Percentiles rank a stretch among this genome's conserved stretches.
Evolutionary conservation across 116 monocot species (phyloP).

Genomic region (Iris pallida): DNA sequence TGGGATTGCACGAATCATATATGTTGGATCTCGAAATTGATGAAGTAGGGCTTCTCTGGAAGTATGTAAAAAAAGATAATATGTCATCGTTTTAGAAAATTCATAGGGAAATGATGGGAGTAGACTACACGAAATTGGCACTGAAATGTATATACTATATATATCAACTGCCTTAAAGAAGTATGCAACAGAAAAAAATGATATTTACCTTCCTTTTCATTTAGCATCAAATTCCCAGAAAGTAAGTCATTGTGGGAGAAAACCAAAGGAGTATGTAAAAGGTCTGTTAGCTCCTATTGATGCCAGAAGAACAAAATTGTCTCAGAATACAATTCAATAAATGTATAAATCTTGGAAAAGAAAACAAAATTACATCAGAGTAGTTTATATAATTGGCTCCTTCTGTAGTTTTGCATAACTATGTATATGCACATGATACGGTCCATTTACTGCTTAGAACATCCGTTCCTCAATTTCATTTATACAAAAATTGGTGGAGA

Average conservation of each 20-base stretch:
- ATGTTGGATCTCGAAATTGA: slow-evolving; percentile 87
- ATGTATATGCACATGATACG: too few relatives aligned
- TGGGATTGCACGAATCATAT: too few relatives aligned
- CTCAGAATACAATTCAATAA: not conserved
- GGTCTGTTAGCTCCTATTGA: slow-evolving; percentile 55
- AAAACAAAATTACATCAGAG: too few relatives aligned
- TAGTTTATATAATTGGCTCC: too few relatives aligned
- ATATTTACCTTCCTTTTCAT: slow-evolving; percentile 70
- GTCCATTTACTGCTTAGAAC: too few relatives aligned
- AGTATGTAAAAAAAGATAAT: slow-evolving; percentile 3
- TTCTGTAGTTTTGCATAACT: too few relatives aligned
- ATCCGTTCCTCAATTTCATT: too few relatives aligned
- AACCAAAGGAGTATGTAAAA: slow-evolving; percentile 64
- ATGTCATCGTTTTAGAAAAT: slow-evolving; percentile 7
- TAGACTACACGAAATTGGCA: not conserved
- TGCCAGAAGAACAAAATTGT: not conserved
- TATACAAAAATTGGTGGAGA: too few relatives aligned
- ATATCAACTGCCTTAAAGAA: not conserved
- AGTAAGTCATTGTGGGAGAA: slow-evolving; percentile 95
- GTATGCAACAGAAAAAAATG: not conserved
- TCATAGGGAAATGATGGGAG: not conserved
- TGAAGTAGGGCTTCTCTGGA: slow-evolving; percentile 69
- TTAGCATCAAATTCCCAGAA: slow-evolving; percentile 90
- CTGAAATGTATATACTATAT: not conserved
- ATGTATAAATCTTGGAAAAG: too few relatives aligned